Evolutionary conservation across 148 eudicot species (phyloP), one percentile per base, ranked within the genome.

Genomic region (Diospyros lotus): DNA sequence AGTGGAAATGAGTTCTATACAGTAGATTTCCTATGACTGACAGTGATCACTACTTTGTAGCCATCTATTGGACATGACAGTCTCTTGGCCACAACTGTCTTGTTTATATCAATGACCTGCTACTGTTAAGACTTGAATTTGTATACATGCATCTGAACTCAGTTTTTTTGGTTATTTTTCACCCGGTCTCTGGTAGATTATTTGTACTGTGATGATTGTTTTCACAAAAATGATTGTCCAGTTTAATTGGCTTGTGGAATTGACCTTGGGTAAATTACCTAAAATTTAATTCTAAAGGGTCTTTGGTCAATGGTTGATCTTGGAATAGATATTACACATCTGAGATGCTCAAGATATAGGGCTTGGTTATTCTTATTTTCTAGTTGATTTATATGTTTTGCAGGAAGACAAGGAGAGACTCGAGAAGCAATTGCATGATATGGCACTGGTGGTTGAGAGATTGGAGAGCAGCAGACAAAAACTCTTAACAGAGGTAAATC

Each of bases 331-430:
- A 51, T 69, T 53, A 6, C 4, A 52, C 9, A 4, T 4, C 10
- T 46, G 45, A 66, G 40, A 68, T 66, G 61, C 55, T 64, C 38
- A 59, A 56, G 71, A 48, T 70, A 39, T 7, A 41, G 50, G 40
- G 51, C 18, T 65, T 62, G 13, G 28, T 58, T 58, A 46, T 39
- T 18, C 12, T 77, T 28, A 44, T 63, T 13, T 41, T 7, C 51
- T 39, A 41, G 50, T 69, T 59, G 58, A 8, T 52, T 69, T 50
- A 9, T 58, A 43, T 69, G 38, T n/a, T 68, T 64, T 81, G 73
- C 85, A 94, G 98, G 89, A 92, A 80, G 98, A 94, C 77, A 94
- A 90, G 85, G 92, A 89, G 84, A 92, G 77, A 82, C 83, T 92
- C 70, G 97, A 94, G 82, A 84, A 80, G 79, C 92, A 94, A 76